These are phyloP conservation scores for Hansenula anomala DNA, from an alignment of 1,139 yeast genomes.

Conservation along the genomic window DNA sequence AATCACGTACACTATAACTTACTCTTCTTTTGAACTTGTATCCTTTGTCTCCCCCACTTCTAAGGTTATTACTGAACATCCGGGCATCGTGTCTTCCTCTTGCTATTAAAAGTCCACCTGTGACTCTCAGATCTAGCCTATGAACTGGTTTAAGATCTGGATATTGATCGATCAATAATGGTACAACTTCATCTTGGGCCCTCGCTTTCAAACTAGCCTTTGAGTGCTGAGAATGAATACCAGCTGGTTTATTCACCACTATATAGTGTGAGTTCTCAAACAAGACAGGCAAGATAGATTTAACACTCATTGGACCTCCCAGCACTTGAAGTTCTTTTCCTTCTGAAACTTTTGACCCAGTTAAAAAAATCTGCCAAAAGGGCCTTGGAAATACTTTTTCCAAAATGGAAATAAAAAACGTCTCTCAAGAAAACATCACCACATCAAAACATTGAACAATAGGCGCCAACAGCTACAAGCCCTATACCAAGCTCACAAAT, in stretches of 20 bases:
- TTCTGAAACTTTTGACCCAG: too few species aligned
- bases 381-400: not conserved
- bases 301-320: too few species aligned
- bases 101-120: constrained; percentile 35
- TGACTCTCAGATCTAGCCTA: constrained; percentile 30
- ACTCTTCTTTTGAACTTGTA: constrained; percentile 21
- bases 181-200: constrained; percentile 7
- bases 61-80: constrained; percentile 26
- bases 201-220: not conserved
- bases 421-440: not conserved
- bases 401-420: not conserved
- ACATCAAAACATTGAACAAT: too few species aligned
- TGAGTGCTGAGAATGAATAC: constrained; percentile 2
- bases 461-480: too few species aligned
- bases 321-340: too few species aligned
- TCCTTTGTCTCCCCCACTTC: constrained; percentile 29
- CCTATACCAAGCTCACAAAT: too few species aligned
- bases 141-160: constrained; percentile 26
- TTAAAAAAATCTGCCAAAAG: not conserved
- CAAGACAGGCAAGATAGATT: not conserved
- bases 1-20: not conserved
- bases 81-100: constrained; percentile 26
- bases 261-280: constrained; percentile 3
- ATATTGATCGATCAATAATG: constrained; percentile 7
- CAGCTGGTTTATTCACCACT: constrained; percentile 17